phyloP scores from a whole-genome alignment of 2,329 filamentous ascomycete genomes.

The Coniochaeta sp. region DNA sequence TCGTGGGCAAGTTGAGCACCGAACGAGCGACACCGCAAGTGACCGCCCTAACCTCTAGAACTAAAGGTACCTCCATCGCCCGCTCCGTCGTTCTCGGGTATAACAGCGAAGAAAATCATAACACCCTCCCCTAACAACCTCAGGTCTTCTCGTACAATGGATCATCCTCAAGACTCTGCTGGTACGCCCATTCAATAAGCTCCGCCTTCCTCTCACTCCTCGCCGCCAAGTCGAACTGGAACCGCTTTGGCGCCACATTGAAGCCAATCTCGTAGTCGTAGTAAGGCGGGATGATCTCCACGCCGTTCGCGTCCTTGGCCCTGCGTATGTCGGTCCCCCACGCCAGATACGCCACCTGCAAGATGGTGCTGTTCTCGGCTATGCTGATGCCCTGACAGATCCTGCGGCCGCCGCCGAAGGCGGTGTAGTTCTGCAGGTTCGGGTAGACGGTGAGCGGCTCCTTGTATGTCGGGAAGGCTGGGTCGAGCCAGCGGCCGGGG shows the following conservation, averaged over 20 bases:
- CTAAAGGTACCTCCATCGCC: neutral
- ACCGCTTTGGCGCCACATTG: constrained; percentile 1
- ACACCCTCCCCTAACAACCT: neutral
- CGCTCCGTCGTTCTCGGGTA: neutral
- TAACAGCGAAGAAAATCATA: neutral
- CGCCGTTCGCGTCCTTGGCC: neutral
- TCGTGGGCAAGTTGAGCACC: too few species aligned
- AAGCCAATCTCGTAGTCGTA: constrained; percentile 1
- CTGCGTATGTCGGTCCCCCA: constrained; percentile 17
- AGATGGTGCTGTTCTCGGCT: constrained; percentile 12
- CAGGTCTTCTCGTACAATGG: neutral
- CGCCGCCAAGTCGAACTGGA: neutral
- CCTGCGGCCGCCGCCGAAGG: constrained; percentile 40
- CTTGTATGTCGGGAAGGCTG: constrained; percentile 18
- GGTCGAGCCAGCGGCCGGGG: constrained; percentile 20
- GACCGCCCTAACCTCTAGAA: too few species aligned
- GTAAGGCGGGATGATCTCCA: neutral
- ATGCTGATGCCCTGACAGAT: constrained; percentile 26
- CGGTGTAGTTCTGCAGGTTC: constrained; percentile 23
- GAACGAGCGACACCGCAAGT: too few species aligned
- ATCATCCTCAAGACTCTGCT: neutral
- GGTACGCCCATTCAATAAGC: neutral
- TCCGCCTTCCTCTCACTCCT: constrained; percentile 1
- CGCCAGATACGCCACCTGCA: constrained; percentile 9
- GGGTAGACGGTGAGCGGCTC: constrained; percentile 19